A percentile compares a stretch with the other conserved stretches of the same genome.
Conservation (phyloP, 257 asterid species). For the Solanum medicagineum region DNA sequence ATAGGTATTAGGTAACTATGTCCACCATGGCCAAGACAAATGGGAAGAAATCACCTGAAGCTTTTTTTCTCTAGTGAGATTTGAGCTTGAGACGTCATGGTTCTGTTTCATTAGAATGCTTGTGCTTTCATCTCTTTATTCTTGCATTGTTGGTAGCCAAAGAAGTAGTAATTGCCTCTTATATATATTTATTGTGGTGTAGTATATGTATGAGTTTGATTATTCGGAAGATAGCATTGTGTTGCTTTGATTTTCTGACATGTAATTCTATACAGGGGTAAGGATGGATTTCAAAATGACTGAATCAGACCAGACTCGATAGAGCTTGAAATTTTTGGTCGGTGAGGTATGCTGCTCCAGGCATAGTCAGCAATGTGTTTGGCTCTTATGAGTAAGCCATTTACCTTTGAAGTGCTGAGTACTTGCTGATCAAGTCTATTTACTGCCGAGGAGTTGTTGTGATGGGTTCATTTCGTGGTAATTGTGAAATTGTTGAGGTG, state of each 20-base stretch:
- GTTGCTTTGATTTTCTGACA: not conserved
- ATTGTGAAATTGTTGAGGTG: slow-evolving; percentile 61
- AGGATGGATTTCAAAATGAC: not conserved
- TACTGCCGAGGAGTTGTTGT: not conserved
- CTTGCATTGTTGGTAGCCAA: not conserved
- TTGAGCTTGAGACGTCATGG: not conserved
- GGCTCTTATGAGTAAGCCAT: not conserved
- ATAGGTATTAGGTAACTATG: not conserved
- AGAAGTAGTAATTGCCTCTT: not conserved
- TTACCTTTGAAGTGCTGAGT: not conserved
- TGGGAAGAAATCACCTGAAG: not conserved
- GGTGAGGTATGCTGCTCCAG: not conserved
- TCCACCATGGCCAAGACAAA: not conserved
- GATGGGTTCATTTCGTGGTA: slow-evolving; percentile 51
- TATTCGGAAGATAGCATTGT: not conserved
- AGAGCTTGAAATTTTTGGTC: not conserved
- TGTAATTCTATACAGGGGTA: not conserved
- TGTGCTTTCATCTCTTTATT: not conserved
- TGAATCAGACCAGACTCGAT: not conserved
- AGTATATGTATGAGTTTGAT: not conserved
- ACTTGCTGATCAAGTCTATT: not conserved
- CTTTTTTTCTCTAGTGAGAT: not conserved
- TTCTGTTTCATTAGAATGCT: not conserved
- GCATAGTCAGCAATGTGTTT: not conserved
- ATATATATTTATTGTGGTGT: not conserved